Evolutionary conservation across 2,329 filamentous ascomycete species (phyloP).

Genomic region (Coniochaeta sp.): DNA sequence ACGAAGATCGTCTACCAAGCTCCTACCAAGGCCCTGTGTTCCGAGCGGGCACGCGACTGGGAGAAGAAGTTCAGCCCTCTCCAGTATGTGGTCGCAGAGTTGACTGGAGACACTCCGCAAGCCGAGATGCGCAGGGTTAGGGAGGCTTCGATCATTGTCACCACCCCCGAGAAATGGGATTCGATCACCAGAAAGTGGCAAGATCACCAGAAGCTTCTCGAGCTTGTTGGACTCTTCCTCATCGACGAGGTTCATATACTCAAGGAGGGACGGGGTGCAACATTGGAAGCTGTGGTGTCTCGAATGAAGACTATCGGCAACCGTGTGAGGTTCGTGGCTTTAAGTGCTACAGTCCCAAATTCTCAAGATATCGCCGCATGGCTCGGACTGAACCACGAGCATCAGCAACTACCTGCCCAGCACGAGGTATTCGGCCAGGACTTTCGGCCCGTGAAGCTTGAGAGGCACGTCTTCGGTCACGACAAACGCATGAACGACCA

Average conservation of each 20-base stretch:
- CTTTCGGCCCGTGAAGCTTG: constrained; percentile 69
- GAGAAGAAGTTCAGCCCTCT: constrained; percentile 63
- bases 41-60: constrained; percentile 73
- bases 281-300: constrained; percentile 75
- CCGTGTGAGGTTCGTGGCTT: constrained; percentile 69
- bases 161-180: constrained; percentile 89
- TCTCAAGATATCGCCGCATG: constrained; percentile 72
- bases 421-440: constrained; percentile 70
- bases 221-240: constrained; percentile 70
- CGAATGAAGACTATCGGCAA: constrained; percentile 78
- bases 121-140: constrained; percentile 62
- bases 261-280: constrained; percentile 72
- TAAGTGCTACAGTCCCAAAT: constrained; percentile 81
- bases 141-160: constrained; percentile 73
- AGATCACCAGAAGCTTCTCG: constrained; percentile 68
- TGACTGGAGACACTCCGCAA: constrained; percentile 74
- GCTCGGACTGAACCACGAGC: constrained; percentile 61
- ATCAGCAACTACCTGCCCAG: constrained; percentile 55
- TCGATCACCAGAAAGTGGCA: constrained; percentile 83
- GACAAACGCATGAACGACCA: constrained; percentile 62
- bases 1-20: constrained; percentile 84
- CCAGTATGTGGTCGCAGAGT: constrained; percentile 63
- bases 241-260: constrained; percentile 87
- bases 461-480: constrained; percentile 72
- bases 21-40: constrained; percentile 76